These are phyloP conservation scores for Torrubiella hemipterigena DNA, from an alignment of 2,329 filamentous ascomycete species.

Conservation along the genomic window DNA sequence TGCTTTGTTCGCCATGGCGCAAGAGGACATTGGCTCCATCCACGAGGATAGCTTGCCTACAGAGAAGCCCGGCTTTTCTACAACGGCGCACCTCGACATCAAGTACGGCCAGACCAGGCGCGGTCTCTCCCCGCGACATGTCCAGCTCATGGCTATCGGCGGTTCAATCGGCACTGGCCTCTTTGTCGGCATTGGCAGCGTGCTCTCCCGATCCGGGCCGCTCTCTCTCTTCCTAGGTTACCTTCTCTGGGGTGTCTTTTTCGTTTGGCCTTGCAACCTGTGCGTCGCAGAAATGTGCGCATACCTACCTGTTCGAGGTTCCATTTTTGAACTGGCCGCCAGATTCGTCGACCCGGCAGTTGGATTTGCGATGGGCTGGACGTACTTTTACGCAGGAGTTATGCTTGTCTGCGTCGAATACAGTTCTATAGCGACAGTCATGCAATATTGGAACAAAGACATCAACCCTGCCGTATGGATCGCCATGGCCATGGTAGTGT, in stretches of 20 bases:
- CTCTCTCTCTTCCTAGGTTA: constrained; percentile 32
- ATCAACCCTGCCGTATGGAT: constrained; percentile 37
- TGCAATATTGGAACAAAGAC: constrained; percentile 28
- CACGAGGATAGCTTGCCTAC: too few relatives aligned
- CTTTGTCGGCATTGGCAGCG: constrained; percentile 31
- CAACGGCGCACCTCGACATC: constrained; percentile 4
- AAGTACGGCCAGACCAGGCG: constrained; percentile 20
- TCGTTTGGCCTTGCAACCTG: constrained; percentile 31
- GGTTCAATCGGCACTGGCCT: constrained; percentile 34
- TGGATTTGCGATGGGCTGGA: constrained; percentile 43
- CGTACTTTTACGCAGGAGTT: constrained; percentile 34
- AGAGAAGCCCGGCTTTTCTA: too few relatives aligned
- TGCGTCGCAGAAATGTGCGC: constrained; percentile 46
- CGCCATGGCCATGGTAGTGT: constrained; percentile 31
- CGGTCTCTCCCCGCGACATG: constrained; percentile 26
- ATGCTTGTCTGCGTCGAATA: constrained; percentile 34
- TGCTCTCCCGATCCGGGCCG: constrained; percentile 27
- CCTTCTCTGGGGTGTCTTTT: constrained; percentile 29
- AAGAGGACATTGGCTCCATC: too few relatives aligned
- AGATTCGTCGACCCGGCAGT: constrained; percentile 45
- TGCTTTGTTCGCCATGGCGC: too few relatives aligned
- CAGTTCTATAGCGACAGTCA: constrained; percentile 29
- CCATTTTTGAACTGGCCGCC: constrained; percentile 41
- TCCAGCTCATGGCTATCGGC: constrained; percentile 37
- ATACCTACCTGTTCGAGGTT: constrained; percentile 40